Evolutionary conservation across 176 grass and related monocot species (phyloP).

Genomic region (Pharus latifolius): DNA sequence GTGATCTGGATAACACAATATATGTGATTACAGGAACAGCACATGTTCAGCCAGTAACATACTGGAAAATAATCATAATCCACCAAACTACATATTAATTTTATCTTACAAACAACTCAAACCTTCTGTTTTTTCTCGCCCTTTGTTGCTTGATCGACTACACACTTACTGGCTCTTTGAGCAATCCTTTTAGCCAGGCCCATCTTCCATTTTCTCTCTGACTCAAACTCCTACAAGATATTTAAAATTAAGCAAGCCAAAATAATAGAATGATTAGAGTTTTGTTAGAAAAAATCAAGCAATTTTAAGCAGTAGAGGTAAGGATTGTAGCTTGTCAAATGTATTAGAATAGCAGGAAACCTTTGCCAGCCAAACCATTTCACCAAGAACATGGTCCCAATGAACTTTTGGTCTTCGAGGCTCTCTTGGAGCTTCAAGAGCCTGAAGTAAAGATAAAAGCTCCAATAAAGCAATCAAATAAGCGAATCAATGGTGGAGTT

Average conservation of each 20-base stretch:
- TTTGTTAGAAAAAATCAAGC: neutral
- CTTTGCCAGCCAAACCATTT: conserved; percentile 95
- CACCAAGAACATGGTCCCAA: conserved; percentile 94
- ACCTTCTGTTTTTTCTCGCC: conserved; percentile 96
- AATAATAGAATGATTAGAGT: neutral
- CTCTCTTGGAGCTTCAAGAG: conserved; percentile 84
- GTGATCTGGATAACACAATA: neutral
- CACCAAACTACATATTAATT: neutral
- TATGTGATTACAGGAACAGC: neutral
- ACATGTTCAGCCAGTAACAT: neutral
- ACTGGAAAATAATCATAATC: conserved; percentile 6
- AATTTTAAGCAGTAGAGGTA: neutral
- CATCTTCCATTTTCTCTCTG: conserved; percentile 98
- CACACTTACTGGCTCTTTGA: conserved; percentile 63
- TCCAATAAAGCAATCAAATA: neutral
- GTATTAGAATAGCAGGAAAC: conserved; percentile 26
- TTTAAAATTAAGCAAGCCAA: conserved; percentile 17
- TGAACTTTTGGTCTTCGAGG: conserved; percentile 83
- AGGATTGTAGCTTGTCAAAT: neutral
- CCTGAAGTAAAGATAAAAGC: conserved; percentile 25
- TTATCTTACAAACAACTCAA: conserved; percentile 6
- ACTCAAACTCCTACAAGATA: conserved; percentile 77
- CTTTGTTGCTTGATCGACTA: conserved; percentile 69
- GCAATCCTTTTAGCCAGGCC: conserved; percentile 91
- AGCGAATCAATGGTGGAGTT: neutral